Evolutionary conservation across 164 flowering plant genomes (phyloP).

Genomic region (Tetracentron sinense): DNA sequence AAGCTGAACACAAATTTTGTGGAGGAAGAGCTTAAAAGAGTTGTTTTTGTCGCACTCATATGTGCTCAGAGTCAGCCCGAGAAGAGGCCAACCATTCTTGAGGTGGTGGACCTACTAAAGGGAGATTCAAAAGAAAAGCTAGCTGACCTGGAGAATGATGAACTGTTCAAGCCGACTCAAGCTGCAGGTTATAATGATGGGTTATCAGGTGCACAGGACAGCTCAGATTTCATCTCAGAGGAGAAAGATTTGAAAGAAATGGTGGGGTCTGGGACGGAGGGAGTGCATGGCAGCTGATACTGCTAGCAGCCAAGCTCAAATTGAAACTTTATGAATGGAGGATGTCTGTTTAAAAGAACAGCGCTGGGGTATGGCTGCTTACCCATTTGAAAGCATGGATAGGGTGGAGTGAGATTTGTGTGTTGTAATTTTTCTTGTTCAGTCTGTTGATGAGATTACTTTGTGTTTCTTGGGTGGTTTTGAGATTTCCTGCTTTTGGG

Average conservation of each 20-base stretch:
- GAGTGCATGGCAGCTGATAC: conserved; percentile 13
- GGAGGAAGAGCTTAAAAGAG: conserved; percentile 67
- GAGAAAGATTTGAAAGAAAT: conserved; percentile 32
- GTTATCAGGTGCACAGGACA: conserved; percentile 35
- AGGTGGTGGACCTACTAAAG: conserved; percentile 69
- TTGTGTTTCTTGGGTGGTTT: too few species aligned
- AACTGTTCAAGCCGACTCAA: conserved; percentile 35
- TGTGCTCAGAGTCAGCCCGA: conserved; percentile 63
- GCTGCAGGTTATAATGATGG: conserved; percentile 27
- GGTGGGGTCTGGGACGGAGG: conserved; percentile 10
- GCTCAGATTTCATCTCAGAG: conserved; percentile 44
- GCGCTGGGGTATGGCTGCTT: too few species aligned
- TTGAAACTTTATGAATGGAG: too few species aligned
- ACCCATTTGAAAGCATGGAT: too few species aligned
- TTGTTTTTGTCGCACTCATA: conserved; percentile 52
- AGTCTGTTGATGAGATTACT: too few species aligned
- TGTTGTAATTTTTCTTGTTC: too few species aligned
- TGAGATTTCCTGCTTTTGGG: too few species aligned
- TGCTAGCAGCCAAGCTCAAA: too few species aligned
- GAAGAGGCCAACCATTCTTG: conserved; percentile 81
- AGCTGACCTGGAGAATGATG: conserved; percentile 45
- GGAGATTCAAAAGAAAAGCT: conserved; percentile 70
- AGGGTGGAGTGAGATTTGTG: too few species aligned
- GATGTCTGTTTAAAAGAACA: too few species aligned
- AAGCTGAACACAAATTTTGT: conserved; percentile 53